A percentile compares a stretch with the other conserved stretches of the same genome.
Conservation (phyloP, 345 rosid species). For the Cardamine occulta region DNA sequence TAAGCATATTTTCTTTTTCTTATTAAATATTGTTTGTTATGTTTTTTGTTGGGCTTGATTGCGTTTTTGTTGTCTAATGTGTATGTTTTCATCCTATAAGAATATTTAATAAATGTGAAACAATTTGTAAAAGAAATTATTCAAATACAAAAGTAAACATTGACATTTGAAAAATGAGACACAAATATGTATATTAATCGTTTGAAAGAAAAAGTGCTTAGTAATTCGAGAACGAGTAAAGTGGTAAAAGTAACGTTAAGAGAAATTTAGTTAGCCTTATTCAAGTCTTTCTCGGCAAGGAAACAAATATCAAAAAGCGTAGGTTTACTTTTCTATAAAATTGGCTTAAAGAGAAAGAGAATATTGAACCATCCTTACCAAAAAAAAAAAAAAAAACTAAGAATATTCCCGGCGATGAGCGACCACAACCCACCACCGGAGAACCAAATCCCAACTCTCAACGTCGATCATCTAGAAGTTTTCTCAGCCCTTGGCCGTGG, state of each 20-base stretch:
- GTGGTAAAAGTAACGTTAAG: neutral
- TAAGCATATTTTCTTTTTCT: too few species aligned
- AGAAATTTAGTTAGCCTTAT: neutral
- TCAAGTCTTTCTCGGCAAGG: constrained; percentile 44
- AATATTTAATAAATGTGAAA: too few species aligned
- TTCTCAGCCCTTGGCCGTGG: constrained; percentile 72
- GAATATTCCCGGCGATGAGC: constrained; percentile 15
- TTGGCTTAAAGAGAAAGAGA: neutral
- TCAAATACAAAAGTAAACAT: neutral
- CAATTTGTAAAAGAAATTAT: too few species aligned
- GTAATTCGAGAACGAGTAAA: neutral
- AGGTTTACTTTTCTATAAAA: constrained; percentile 16
- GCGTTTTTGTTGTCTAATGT: too few species aligned
- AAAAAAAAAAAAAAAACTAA: neutral
- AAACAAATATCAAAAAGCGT: constrained; percentile 1
- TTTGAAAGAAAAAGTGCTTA: neutral
- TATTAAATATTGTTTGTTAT: too few species aligned
- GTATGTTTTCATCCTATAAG: too few species aligned
- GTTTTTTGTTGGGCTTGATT: too few species aligned
- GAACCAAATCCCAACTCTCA: constrained; percentile 40
- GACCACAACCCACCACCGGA: neutral
- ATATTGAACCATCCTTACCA: neutral
- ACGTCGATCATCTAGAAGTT: constrained; percentile 46
- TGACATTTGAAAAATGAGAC: neutral
- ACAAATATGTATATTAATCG: neutral